Evolutionary conservation across 768 basidiomycete species (phyloP), one percentile per base, ranked within the genome.

Genomic region (Auricularia sp.): DNA sequence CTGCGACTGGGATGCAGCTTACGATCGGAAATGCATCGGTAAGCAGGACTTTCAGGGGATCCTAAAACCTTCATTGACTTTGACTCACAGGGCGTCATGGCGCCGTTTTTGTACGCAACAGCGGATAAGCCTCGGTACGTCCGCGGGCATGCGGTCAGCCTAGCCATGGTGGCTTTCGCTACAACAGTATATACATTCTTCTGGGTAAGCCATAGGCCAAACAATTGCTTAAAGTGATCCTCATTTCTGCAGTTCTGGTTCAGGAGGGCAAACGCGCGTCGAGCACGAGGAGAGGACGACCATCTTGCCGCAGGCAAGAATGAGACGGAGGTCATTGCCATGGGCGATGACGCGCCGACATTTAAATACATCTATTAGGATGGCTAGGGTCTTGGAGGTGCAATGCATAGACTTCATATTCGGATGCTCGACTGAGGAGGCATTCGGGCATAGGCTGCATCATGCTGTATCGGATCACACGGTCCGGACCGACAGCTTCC

Each of bases 71-170:
- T 16, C 0, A 51, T 51, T 8, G 47, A 18, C 18, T 18, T 62
- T 42, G 2, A 2, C 10, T 37, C 18, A 10, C 13, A 65, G 64
- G 64, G 64, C 1, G 58, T 65, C 11, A 61, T 65, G 64, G 64
- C 56, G 61, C 64, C 64, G 64, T 65, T 65, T 2, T 18, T 65
- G 14, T 65, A 65, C 34, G 56, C 64, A 4, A 58, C 56, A 8
- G 56, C 24, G 3, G 56, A 65, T 1, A 54, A 42, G 34, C 64
- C 64, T 16, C n/a, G 64, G 2, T 65, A 56, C 34, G 58, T 47
- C 16, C 24, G 34, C 29, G 56, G 56, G 24, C 56, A 59, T 5
- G 56, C 56, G 11, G 56, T 59, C 24, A 59, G 56, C 29, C 24
- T 59, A 2, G 56, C 24, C 24, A 59, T 59, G 56, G 56, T 59